Evolutionary conservation across 2,329 filamentous ascomycete genomes (phyloP), one percentile per base, ranked within the genome.

Genomic region (Apiospora marii): DNA sequence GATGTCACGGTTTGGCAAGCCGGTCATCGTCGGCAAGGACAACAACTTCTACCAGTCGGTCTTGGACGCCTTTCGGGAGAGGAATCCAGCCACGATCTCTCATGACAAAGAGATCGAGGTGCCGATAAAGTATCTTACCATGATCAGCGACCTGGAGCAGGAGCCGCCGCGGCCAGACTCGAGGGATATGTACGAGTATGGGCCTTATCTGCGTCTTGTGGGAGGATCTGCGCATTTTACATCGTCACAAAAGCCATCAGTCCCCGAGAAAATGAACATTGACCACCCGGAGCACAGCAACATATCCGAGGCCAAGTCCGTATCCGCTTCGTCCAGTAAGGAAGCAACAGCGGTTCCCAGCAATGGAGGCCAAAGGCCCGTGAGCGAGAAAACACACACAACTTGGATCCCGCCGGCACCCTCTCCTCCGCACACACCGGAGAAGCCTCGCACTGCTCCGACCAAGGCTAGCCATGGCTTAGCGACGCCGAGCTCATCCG

Each of bases 41-140:
- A 46, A 46, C 44, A 27, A 30, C 1, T 68, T 68, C 41, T 68
- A 68, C 67, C 41, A 46, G n/a, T 68, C 67, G 6, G 27, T 68
- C 67, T n/a, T 68, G 22, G 67, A 68, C 24, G 67, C 67, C 2
- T 68, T 68, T 48, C 67, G 67, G 1, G 67, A 68, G 67, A 16
- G 44, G 16, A 68, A 64, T 12, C 34, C 34, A 12, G 58, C 34
- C 4, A 19, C 8, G 8, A 24, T 64, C 34, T 14, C 3, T 13
- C 3, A n/a, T 1, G 53, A 61, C 10, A 4, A 34, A 0, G 58
- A 64, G 58, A 64, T 64, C 8, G 58, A 64, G 4, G 58, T 64
- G 7, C 19, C 34, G 19, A 37, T 19, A 6, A 64, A 64, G 58
- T 8, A n/a, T 8, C 58, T 64, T n/a, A 13, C 8, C 19, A 37